Conservation (phyloP, 2,329 filamentous ascomycete genomes). For the Colletotrichum costaricense region DNA sequence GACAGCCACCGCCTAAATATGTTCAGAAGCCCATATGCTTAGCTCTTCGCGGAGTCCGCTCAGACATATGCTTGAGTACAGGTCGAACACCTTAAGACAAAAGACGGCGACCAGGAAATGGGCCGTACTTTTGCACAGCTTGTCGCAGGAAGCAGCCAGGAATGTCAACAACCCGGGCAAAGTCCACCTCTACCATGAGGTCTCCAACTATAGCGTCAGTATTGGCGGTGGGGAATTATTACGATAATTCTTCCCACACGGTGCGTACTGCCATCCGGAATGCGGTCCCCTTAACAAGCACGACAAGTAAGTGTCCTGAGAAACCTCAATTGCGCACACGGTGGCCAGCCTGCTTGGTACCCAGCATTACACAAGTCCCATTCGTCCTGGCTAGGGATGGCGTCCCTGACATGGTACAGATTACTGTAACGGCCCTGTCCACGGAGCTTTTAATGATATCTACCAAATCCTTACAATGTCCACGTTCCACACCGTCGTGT, state of each 20-base stretch:
- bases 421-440: not conserved
- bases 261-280: not conserved
- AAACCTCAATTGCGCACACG: not conserved
- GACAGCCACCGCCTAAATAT: not conserved
- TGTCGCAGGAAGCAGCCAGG: not conserved
- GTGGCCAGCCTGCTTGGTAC: not conserved
- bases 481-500: not conserved
- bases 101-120: constrained; percentile 15
- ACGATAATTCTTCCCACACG: not conserved
- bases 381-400: not conserved
- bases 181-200: not conserved
- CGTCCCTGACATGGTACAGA: not conserved
- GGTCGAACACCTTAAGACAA: not conserved
- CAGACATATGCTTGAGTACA: not conserved
- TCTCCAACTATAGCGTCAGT: not conserved
- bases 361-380: not conserved
- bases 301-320: not conserved
- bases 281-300: not conserved
- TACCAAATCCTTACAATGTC: not conserved
- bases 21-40: not conserved
- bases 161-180: not conserved
- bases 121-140: not conserved
- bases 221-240: not conserved
- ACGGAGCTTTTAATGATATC: not conserved
- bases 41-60: constrained; percentile 2